A percentile compares a stretch with the other conserved stretches of the same genome.
Conservation (phyloP, 2,329 filamentous ascomycete species). For the Aureobasidium sp. region DNA sequence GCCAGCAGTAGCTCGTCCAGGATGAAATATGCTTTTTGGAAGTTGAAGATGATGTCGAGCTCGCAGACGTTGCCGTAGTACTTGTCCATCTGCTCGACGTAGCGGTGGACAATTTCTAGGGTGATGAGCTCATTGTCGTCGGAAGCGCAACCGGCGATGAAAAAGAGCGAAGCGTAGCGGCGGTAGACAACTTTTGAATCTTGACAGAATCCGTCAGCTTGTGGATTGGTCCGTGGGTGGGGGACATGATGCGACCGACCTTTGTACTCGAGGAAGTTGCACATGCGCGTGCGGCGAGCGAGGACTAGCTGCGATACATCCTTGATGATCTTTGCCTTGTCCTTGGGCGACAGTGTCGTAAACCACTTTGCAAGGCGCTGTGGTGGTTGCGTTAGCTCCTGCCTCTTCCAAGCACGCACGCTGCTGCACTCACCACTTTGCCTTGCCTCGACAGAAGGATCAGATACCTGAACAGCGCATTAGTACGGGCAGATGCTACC, state of each 20-base stretch:
- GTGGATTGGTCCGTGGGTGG: slow-evolving; percentile 15
- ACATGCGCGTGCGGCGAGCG: slow-evolving; percentile 94
- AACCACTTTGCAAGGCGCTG: slow-evolving; percentile 99
- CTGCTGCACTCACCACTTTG: slow-evolving; percentile 69
- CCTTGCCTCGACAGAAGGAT: slow-evolving; percentile 96
- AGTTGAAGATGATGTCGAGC: slow-evolving; percentile 99
- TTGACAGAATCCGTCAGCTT: slow-evolving; percentile 34
- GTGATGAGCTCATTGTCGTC: slow-evolving; percentile 98
- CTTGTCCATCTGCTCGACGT: slow-evolving; percentile 99
- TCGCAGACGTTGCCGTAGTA: slow-evolving; percentile 99
- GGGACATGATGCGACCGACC: slow-evolving; percentile 46
- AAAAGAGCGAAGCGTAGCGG: slow-evolving; percentile 97
- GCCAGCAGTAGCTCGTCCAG: slow-evolving; percentile 92
- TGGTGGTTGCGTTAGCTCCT: slow-evolving; percentile 27
- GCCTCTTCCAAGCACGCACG: slow-evolving; percentile 15
- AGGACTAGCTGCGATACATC: slow-evolving; percentile 97
- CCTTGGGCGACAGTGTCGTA: slow-evolving; percentile 91
- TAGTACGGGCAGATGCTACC: slow-evolving; percentile 1
- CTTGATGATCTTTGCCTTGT: slow-evolving; percentile 99
- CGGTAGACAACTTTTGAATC: slow-evolving; percentile 99
- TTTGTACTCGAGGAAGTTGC: slow-evolving; percentile 99
- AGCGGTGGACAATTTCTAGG: slow-evolving; percentile 96
- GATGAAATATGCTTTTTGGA: slow-evolving; percentile 99
- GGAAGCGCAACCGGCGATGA: slow-evolving; percentile 95
- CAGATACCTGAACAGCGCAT: slow-evolving; percentile 62